Evolutionary conservation across 1,139 yeast species (phyloP), one percentile per base, ranked within the genome.

Genomic region (Protomyces inouyei): DNA sequence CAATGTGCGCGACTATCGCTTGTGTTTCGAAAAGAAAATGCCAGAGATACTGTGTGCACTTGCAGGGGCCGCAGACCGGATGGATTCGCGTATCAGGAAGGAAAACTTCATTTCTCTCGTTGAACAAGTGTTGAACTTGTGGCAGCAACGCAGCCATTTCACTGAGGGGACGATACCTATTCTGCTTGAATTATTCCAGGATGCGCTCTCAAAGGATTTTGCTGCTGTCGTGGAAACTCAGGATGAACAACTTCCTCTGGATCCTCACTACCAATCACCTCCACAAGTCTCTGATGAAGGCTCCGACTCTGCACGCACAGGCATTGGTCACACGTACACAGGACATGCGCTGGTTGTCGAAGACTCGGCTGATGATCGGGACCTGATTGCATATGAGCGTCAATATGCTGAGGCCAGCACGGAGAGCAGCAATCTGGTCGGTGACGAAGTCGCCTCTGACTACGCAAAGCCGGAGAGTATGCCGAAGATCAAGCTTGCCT

Each of bases 1-100:
- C n/a, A 67, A 68, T 18, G 64, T 60, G 12, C 67, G 71, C 71
- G 64, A 65, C 52, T 69, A 69, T 55, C 68, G 71, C 9, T 16
- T 21, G 52, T 64, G 36, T 48, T 66, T 46, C 65, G 68, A 57
- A 43, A 54, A 25, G 45, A 12, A 46, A 35, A 51, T 68, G 43
- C 57, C 40, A n/a, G 40, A 18, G 5, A 69, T 68, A 9, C 54
- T 69, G 48, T 40, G 45, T 4, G 46, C 53, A 16, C 55, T 69
- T 23, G 46, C 43, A 37, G 56, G 52, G 6, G 61, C 67, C 3
- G 67, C 56, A 18, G 55, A 36, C 18, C 35, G 57, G 3, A 65
- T 69, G 36, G 68, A 67, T 28, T 68, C 68, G 12, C 57, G 69
- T 36, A 64, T 68, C 60, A 36, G 69, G 66, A 16, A 68, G 64